Conservation (phyloP, 192 early-diverging fungal genomes). For the Backusella psychrophila region DNA sequence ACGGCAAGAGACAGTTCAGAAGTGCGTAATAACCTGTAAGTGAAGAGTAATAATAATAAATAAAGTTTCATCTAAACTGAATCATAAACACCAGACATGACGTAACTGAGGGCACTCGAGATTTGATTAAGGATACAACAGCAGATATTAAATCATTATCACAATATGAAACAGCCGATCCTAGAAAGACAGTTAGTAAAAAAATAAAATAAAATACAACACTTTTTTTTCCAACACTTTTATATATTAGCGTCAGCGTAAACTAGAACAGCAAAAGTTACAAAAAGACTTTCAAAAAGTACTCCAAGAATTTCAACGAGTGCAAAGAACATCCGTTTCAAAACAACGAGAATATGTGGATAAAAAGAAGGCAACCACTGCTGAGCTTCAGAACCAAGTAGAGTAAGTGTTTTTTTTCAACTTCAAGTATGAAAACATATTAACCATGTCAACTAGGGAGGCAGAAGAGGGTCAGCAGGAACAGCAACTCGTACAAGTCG, state of each 20-base stretch:
- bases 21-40: conserved; percentile 71
- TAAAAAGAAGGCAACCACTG: conserved; percentile 55
- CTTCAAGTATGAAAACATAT: not conserved
- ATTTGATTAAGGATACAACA: conserved; percentile 77
- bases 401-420: conserved; percentile 24
- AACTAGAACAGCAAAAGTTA: conserved; percentile 90
- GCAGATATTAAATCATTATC: conserved; percentile 75
- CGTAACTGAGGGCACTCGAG: conserved; percentile 79
- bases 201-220: not conserved
- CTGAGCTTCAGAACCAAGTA: conserved; percentile 27
- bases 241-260: conserved; percentile 58
- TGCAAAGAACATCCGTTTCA: conserved; percentile 79
- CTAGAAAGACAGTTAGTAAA: conserved; percentile 26
- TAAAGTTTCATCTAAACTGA: not conserved
- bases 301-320: conserved; percentile 83
- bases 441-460: not conserved
- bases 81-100: conserved; percentile 47
- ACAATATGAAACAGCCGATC: conserved; percentile 45
- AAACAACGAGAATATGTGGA: conserved; percentile 85
- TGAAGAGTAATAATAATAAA: not conserved
- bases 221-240: not conserved
- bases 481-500: conserved; percentile 61
- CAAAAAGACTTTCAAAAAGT: conserved; percentile 95
- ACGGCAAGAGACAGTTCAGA: conserved; percentile 75
- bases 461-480: conserved; percentile 41